Conservation (phyloP, 257 asterid genomes). For the Solanum sparsipilum region DNA sequence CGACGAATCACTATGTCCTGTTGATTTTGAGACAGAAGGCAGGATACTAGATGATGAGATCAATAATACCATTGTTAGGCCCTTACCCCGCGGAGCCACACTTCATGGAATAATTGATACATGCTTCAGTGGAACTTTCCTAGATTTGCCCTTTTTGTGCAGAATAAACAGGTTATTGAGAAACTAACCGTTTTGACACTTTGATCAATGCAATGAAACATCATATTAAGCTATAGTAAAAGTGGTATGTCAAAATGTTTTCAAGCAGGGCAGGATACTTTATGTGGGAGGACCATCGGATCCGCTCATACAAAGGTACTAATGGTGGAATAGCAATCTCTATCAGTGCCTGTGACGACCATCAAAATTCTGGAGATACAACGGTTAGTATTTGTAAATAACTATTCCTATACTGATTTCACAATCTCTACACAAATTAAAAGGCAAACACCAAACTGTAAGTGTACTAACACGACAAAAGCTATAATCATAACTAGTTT, state of each 20-base stretch:
- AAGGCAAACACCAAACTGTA: background rate
- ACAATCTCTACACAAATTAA: background rate
- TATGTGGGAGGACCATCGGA: constrained; percentile 65
- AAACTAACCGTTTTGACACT: background rate
- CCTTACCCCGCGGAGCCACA: constrained; percentile 56
- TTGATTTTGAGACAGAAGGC: constrained; percentile 69
- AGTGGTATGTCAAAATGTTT: background rate
- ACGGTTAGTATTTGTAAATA: constrained; percentile 28
- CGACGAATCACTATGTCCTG: constrained; percentile 66
- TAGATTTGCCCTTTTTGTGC: constrained; percentile 60
- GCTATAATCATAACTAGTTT: background rate
- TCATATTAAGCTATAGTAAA: background rate
- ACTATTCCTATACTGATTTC: background rate
- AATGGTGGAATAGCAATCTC: constrained; percentile 68
- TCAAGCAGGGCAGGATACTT: constrained; percentile 45
- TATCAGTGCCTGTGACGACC: constrained; percentile 80
- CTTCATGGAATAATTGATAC: constrained; percentile 84
- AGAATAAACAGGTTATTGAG: constrained; percentile 48
- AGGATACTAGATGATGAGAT: constrained; percentile 75
- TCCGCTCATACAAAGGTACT: constrained; percentile 41
- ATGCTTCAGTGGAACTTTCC: constrained; percentile 73
- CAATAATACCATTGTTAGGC: constrained; percentile 65
- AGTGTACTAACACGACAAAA: background rate
- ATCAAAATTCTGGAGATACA: constrained; percentile 73
- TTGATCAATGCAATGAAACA: background rate